Percentiles rank a stretch among this genome's conserved stretches.
Conservation (phyloP, 2,329 filamentous ascomycete genomes). For the Xylariaceae sp. region DNA sequence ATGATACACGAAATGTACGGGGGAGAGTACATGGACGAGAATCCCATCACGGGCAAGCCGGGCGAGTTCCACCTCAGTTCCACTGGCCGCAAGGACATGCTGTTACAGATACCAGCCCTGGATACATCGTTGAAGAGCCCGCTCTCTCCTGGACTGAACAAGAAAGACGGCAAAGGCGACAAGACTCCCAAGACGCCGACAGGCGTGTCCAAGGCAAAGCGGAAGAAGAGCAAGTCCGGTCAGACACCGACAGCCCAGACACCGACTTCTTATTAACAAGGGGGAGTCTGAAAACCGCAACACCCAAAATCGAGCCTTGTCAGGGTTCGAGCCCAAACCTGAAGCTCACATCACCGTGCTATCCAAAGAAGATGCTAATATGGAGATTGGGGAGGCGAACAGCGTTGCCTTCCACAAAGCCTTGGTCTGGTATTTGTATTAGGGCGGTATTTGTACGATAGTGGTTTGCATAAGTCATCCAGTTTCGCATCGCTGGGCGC, state of each 20-base stretch:
- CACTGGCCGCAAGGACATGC: slow-evolving; percentile 49
- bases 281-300: background rate
- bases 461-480: no score
- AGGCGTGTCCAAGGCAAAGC: slow-evolving; percentile 13
- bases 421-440: no score
- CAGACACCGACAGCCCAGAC: slow-evolving; percentile 11
- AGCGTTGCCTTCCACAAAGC: no score
- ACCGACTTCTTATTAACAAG: slow-evolving; percentile 7
- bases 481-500: no score
- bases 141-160: slow-evolving; percentile 16
- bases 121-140: slow-evolving; percentile 22
- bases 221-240: slow-evolving; percentile 17
- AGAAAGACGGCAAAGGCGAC: slow-evolving; percentile 26
- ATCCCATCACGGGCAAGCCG: slow-evolving; percentile 61
- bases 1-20: slow-evolving; percentile 53
- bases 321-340: no score
- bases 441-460: no score
- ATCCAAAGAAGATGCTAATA: no score
- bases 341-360: no score
- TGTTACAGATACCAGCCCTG: slow-evolving; percentile 19
- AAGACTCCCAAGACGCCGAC: slow-evolving; percentile 33
- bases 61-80: slow-evolving; percentile 62
- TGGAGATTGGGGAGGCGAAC: no score
- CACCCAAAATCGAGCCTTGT: background rate
- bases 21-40: slow-evolving; percentile 64